Evolutionary conservation across 1,284 basidiomycete genomes (phyloP).

Genomic region (Microbotryomycetes sp.): DNA sequence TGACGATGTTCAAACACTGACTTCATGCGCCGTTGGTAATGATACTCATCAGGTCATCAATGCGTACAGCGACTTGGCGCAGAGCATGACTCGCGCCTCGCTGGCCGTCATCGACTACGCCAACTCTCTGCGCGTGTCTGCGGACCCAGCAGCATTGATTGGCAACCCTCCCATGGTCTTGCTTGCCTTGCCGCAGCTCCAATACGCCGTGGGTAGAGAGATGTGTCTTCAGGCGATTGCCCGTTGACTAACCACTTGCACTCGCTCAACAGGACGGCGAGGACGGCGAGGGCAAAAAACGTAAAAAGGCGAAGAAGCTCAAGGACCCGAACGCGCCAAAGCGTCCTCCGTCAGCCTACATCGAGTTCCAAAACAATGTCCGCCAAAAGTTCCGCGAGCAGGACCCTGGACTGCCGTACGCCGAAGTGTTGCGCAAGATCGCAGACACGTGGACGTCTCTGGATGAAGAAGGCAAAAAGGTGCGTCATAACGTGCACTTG

Average conservation of each 20-base stretch:
- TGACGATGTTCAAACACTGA: too few relatives aligned
- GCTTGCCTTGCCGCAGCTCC: slow-evolving; percentile 25
- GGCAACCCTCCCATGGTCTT: slow-evolving; percentile 27
- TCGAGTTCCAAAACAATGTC: slow-evolving; percentile 90
- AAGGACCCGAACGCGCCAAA: slow-evolving; percentile 93
- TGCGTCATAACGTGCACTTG: slow-evolving; percentile 41
- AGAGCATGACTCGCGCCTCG: slow-evolving; percentile 42
- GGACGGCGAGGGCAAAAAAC: slow-evolving; percentile 26
- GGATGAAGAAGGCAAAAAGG: slow-evolving; percentile 62
- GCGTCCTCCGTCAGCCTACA: slow-evolving; percentile 86
- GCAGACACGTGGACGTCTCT: slow-evolving; percentile 67
- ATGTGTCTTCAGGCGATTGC: neutral
- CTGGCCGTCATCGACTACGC: slow-evolving; percentile 42
- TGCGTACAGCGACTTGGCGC: slow-evolving; percentile 41
- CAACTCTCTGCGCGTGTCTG: slow-evolving; percentile 12
- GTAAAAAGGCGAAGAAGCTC: slow-evolving; percentile 50
- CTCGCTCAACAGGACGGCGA: neutral
- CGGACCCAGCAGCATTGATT: slow-evolving; percentile 33
- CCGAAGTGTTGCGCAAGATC: slow-evolving; percentile 65
- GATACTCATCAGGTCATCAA: slow-evolving; percentile 40
- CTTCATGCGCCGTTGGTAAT: neutral
- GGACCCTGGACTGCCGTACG: slow-evolving; percentile 59
- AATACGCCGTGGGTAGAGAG: neutral
- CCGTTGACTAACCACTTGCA: neutral
- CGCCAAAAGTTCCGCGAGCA: slow-evolving; percentile 61